A percentile compares a stretch with the other conserved stretches of the same genome.
Evolutionary conservation across 1,284 basidiomycete species (phyloP).

Genomic region (Leccinum cinnamomeum): DNA sequence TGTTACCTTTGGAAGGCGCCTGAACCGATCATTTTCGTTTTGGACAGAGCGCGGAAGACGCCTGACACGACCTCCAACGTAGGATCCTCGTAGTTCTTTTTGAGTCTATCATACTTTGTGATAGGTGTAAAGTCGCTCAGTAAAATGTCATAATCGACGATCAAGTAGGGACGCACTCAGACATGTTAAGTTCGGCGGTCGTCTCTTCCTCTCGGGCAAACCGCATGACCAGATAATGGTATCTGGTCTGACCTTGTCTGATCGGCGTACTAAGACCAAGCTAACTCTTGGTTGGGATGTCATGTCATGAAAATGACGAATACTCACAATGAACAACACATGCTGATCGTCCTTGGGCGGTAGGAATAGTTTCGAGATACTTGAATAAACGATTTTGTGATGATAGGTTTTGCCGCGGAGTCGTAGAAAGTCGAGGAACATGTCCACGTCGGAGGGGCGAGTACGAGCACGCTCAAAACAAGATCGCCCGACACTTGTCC

Average conservation of each 20-base stretch:
- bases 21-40: slow-evolving; percentile 88
- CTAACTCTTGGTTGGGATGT: slow-evolving; percentile 39
- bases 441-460: slow-evolving; percentile 96
- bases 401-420: slow-evolving; percentile 98
- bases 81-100: slow-evolving; percentile 90
- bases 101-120: slow-evolving; percentile 76
- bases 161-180: slow-evolving; percentile 62
- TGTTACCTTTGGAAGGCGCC: slow-evolving; percentile 81
- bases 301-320: background rate
- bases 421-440: slow-evolving; percentile 93
- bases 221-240: slow-evolving; percentile 98
- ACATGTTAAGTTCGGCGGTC: slow-evolving; percentile 92
- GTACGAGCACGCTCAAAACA: slow-evolving; percentile 84
- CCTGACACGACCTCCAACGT: slow-evolving; percentile 96
- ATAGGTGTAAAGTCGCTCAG: slow-evolving; percentile 34
- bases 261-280: slow-evolving; percentile 91
- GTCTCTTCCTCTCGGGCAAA: slow-evolving; percentile 97
- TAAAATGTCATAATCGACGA: background rate
- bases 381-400: slow-evolving; percentile 94
- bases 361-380: slow-evolving; percentile 89
- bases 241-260: slow-evolving; percentile 96
- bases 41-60: slow-evolving; percentile 89
- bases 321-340: slow-evolving; percentile 87
- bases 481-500: slow-evolving; percentile 78
- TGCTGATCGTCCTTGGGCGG: slow-evolving; percentile 97